Percentiles rank a stretch among this genome's conserved stretches.
Evolutionary conservation across 805 yeast species (phyloP).

Genomic region (Ogataea naganishii): DNA sequence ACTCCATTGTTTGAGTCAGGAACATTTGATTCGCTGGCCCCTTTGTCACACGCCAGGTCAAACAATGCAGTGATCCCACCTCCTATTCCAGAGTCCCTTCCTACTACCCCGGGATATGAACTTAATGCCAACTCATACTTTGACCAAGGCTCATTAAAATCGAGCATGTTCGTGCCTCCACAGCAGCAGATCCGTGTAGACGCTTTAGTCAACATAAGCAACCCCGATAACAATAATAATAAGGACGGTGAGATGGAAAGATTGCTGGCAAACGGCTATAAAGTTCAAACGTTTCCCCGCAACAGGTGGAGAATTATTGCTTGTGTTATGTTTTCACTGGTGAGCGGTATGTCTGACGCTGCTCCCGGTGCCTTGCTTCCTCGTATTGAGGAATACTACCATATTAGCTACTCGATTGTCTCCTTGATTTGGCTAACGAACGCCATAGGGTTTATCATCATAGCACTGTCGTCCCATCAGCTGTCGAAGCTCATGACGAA

Average conservation of each 20-base stretch:
- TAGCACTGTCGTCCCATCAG: constrained; percentile 41
- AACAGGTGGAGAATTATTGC: constrained; percentile 34
- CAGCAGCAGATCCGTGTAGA: constrained; percentile 8
- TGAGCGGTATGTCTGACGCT: constrained; percentile 43
- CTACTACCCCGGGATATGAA: constrained; percentile 32
- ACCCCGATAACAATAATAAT: neutral
- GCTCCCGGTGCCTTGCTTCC: constrained; percentile 57
- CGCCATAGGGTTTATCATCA: constrained; percentile 44
- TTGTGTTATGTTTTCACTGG: constrained; percentile 30
- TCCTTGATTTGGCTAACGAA: constrained; percentile 51
- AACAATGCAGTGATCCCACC: constrained; percentile 18
- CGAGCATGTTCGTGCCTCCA: constrained; percentile 10
- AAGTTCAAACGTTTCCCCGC: constrained; percentile 17
- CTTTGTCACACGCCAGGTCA: constrained; percentile 3
- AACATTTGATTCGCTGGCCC: constrained; percentile 5
- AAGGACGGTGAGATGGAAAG: neutral
- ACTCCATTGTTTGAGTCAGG: constrained; percentile 7
- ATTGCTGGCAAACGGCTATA: constrained; percentile 3
- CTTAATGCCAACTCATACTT: constrained; percentile 16
- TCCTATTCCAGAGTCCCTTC: constrained; percentile 31
- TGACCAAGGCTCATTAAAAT: constrained; percentile 6
- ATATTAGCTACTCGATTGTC: constrained; percentile 41
- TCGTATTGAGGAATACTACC: constrained; percentile 38
- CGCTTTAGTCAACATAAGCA: neutral
- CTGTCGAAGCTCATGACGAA: constrained; percentile 33